Evolutionary conservation across 2,329 filamentous ascomycete species (phyloP), one percentile per base, ranked within the genome.

Genomic region (Chrysoporthe deuterocubensis): DNA sequence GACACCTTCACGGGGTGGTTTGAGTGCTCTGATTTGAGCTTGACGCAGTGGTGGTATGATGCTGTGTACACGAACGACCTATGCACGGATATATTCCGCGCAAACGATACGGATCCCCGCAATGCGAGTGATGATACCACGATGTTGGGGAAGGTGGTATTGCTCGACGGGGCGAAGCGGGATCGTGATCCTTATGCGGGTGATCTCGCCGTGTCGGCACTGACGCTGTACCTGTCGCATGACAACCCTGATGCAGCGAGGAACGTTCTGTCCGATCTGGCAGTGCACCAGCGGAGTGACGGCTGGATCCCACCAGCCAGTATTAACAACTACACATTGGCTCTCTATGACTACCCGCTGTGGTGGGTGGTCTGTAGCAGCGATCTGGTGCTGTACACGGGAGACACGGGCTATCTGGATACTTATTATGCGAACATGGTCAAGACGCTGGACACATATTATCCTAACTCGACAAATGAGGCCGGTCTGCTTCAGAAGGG

Each of bases 281-380:
- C 80, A 0, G 74, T 77, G 52, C 83, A 85, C 71, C 84, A 86
- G 72, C 74, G 83, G 26, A 74, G 66, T 2, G 84, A 86, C 70
- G 84, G 84, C 3, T 86, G 83, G 83, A 84, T 86, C 59, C 84
- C 84, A 6, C 84, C 84, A 0, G 81, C 84, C 8, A 84, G 82
- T 74, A 86, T 86, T 21, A 80, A 77, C 34, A 76, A 80, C 62
- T 86, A 86, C 70, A 80, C 78, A 0, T 79, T 86, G 1, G 75
- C 77, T 0, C 76, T 86, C 0, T 84, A 85, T 52, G 84, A 86
- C 67, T 86, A 86, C 66, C 83, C 84, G 1, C 74, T 86, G 0
- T 85, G 82, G 80, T 86, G 84, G 84, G 80, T 86, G 2, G 77
- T 81, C 8, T 83, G 79, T 67, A 81, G 78, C 65, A 81, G 79